Conservation (phyloP, 179 eudicot genomes). For the Silene noctiflora region DNA sequence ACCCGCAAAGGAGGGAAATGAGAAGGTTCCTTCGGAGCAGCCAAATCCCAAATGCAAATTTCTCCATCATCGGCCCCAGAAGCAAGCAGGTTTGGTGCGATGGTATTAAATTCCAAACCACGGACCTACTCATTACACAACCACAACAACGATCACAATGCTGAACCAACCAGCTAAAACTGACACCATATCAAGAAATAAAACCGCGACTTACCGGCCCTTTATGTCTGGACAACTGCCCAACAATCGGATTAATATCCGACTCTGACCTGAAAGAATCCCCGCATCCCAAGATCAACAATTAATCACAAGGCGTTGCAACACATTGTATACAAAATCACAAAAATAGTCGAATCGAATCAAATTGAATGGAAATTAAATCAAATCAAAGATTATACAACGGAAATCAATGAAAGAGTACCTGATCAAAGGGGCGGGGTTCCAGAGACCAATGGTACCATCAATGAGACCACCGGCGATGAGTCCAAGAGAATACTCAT, state of each 20-base stretch:
- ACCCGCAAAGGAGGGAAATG: slow-evolving; percentile 87
- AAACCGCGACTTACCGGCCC: slow-evolving; percentile 69
- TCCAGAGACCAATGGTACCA: slow-evolving; percentile 84
- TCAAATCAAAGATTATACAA: background rate
- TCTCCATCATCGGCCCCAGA: slow-evolving; percentile 99
- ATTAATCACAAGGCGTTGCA: background rate
- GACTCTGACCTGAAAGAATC: slow-evolving; percentile 48
- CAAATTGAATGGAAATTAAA: background rate
- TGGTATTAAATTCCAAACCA: slow-evolving; percentile 79
- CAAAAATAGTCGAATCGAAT: slow-evolving; percentile 9
- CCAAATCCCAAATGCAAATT: slow-evolving; percentile 91
- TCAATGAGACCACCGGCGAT: slow-evolving; percentile 91
- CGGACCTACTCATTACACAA: slow-evolving; percentile 53
- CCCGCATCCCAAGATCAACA: background rate
- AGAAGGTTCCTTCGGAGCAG: slow-evolving; percentile 60
- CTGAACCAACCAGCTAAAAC: slow-evolving; percentile 13
- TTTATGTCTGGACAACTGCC: slow-evolving; percentile 66
- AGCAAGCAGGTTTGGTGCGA: slow-evolving; percentile 71
- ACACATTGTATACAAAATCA: background rate
- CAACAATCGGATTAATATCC: slow-evolving; percentile 51
- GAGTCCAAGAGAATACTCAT: slow-evolving; percentile 63
- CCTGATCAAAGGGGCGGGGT: slow-evolving; percentile 67
- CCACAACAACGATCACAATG: slow-evolving; percentile 1
- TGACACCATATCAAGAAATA: background rate
- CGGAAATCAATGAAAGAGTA: slow-evolving; percentile 16